Evolutionary conservation across 1,284 basidiomycete species (phyloP), one percentile per base, ranked within the genome.

Genomic region (Leccinum brunneo-olivaceum): DNA sequence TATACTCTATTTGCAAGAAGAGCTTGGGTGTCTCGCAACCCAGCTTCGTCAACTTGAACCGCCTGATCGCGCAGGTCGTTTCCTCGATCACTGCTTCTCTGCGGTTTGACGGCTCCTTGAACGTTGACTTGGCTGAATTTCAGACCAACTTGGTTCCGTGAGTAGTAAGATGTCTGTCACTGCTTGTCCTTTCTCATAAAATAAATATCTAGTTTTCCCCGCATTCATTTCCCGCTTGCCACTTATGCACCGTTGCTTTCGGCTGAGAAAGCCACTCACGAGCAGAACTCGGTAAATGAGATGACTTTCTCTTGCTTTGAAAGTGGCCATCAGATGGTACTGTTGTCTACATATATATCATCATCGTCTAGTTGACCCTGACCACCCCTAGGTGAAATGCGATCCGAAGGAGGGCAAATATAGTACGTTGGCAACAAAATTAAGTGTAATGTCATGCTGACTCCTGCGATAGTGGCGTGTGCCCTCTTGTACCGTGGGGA

Each of bases 281-380:
- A 98, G 69, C 90, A 94, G 71, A 98, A 98, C 76, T 91, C 90
- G 21, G 94, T 98, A 27, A 81, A 90, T 36, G 95, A 98, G 65
- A 97, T 98, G 92, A 98, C 95, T 53, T 93, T 90, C 74, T 85
- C 93, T 46, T 96, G 92, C 74, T 98, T 98, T 71, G 95, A 98
- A 75, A 78, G 81, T 53, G 93, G 92, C 54, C 96, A 95, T 73
- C 95, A 98, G 72, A 95, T 98, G 94, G 95, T 77, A 51, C 16
- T 23, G 27, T 37, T n/a, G 37, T 34, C 41, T 39, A 1, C n/a
- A 14, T 10, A 32, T 18, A 20, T 38, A 16, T 39, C n/a, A 6
- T 1, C 11, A 18, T 28, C 30, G 23, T 29, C n/a, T 25, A 18
- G 19, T 8, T 61, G 30, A 59, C 18, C 10, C 14, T 41, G 12